A percentile compares a stretch with the other conserved stretches of the same genome.
These are phyloP conservation scores for Uromyces viciae-fabae DNA, from an alignment of 1,284 basidiomycete genomes.

Conservation along the genomic window DNA sequence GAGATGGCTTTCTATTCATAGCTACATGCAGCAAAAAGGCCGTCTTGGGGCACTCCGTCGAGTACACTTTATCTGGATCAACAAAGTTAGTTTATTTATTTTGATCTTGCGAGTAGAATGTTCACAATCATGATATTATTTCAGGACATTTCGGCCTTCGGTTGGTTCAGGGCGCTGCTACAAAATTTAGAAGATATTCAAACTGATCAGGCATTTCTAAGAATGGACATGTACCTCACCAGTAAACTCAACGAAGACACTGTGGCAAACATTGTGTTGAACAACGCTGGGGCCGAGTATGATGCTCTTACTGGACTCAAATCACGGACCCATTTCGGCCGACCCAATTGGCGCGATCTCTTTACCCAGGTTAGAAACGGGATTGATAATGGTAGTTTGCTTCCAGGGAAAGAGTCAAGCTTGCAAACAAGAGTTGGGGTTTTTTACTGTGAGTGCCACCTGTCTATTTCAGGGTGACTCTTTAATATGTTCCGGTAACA, in stretches of 20 bases:
- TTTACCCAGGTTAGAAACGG: slow-evolving; percentile 68
- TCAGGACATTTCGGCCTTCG: slow-evolving; percentile 64
- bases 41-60: slow-evolving; percentile 70
- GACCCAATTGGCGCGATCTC: slow-evolving; percentile 77
- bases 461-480: background rate
- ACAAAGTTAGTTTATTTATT: slow-evolving; percentile 58
- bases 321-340: slow-evolving; percentile 78
- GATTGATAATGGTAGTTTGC: slow-evolving; percentile 72
- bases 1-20: background rate
- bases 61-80: slow-evolving; percentile 88
- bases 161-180: slow-evolving; percentile 83
- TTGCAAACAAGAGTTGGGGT: slow-evolving; percentile 76
- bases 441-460: slow-evolving; percentile 44
- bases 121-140: background rate
- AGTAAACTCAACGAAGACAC: slow-evolving; percentile 77
- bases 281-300: slow-evolving; percentile 61
- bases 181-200: slow-evolving; percentile 73
- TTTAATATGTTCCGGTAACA: background rate
- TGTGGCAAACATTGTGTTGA: slow-evolving; percentile 83
- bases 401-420: slow-evolving; percentile 70
- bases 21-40: slow-evolving; percentile 71
- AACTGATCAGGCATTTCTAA: slow-evolving; percentile 76
- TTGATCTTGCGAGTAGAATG: background rate
- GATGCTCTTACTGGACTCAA: slow-evolving; percentile 79
- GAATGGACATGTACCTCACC: slow-evolving; percentile 83